Evolutionary conservation across 1,139 yeast species (phyloP).

Genomic region (Magnusiomyces suaveolens): DNA sequence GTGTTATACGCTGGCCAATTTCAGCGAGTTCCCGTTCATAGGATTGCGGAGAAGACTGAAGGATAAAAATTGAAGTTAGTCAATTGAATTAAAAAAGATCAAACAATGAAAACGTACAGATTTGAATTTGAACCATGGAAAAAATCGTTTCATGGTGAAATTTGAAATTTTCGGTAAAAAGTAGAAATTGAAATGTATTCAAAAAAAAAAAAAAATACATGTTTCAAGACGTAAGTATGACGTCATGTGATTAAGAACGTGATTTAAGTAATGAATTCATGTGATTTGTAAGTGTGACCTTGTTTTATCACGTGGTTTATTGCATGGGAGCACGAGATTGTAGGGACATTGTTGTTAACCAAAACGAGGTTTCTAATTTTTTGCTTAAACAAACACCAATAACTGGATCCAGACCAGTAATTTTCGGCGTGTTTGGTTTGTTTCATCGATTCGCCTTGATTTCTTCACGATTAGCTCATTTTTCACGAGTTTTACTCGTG

Average conservation of each 20-base stretch:
- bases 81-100: not conserved
- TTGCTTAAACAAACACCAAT: no score
- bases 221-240: not conserved
- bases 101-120: not conserved
- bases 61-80: not conserved
- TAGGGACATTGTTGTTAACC: no score
- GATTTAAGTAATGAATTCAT: no score
- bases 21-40: constrained; percentile 28
- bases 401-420: not conserved
- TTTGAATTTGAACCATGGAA: not conserved
- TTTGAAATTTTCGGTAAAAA: not conserved
- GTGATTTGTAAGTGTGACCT: no score
- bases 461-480: not conserved
- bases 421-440: constrained; percentile 1
- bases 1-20: constrained; percentile 23
- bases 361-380: no score
- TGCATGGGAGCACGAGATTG: no score
- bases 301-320: no score
- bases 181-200: not conserved
- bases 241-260: no score
- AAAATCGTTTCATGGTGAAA: not conserved
- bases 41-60: constrained; percentile 7
- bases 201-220: not conserved
- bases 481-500: not conserved
- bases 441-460: not conserved